A percentile compares a stretch with the other conserved stretches of the same genome.
Evolutionary conservation across 495 filamentous ascomycete species (phyloP).

Genomic region (Tetracladium marchalianum): DNA sequence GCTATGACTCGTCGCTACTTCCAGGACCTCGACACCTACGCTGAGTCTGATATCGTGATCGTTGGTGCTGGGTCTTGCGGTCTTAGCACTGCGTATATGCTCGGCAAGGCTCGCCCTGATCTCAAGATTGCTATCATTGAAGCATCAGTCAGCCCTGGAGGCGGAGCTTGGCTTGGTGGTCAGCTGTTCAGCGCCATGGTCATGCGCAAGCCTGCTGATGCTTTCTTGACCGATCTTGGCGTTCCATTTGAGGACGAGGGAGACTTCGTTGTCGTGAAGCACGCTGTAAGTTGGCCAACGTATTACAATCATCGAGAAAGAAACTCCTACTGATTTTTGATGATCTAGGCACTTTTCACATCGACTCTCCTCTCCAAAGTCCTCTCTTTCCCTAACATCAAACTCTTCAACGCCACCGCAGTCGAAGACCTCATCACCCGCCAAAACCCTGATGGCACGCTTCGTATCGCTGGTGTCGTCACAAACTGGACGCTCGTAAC

Average conservation of each 20-base stretch:
- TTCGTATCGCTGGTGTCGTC: slow-evolving; percentile 78
- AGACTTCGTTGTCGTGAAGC: slow-evolving; percentile 82
- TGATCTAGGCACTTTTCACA: slow-evolving; percentile 60
- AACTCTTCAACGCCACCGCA: slow-evolving; percentile 88
- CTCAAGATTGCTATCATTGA: slow-evolving; percentile 89
- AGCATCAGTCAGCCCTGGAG: slow-evolving; percentile 73
- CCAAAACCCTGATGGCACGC: slow-evolving; percentile 29
- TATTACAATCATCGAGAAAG: not conserved
- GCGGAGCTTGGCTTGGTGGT: slow-evolving; percentile 86
- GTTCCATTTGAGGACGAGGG: slow-evolving; percentile 84
- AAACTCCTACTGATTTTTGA: not conserved
- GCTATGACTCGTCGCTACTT: slow-evolving; percentile 93
- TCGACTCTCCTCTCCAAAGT: slow-evolving; percentile 76
- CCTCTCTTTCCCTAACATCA: slow-evolving; percentile 75
- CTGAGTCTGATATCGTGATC: slow-evolving; percentile 87
- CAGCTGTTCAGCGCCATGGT: slow-evolving; percentile 92
- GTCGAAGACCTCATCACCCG: slow-evolving; percentile 90
- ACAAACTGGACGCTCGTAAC: slow-evolving; percentile 90
- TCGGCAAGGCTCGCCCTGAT: slow-evolving; percentile 76
- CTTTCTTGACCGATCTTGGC: slow-evolving; percentile 68
- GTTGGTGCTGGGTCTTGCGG: slow-evolving; percentile 83
- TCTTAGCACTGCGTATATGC: slow-evolving; percentile 71
- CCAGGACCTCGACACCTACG: slow-evolving; percentile 75
- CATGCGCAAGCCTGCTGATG: slow-evolving; percentile 82
- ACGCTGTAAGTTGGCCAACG: slow-evolving; percentile 38